Percentiles rank a stretch among this genome's conserved stretches.
Conservation (phyloP, 2,329 filamentous ascomycete genomes). For the Scleromitrula shiraiana region DNA sequence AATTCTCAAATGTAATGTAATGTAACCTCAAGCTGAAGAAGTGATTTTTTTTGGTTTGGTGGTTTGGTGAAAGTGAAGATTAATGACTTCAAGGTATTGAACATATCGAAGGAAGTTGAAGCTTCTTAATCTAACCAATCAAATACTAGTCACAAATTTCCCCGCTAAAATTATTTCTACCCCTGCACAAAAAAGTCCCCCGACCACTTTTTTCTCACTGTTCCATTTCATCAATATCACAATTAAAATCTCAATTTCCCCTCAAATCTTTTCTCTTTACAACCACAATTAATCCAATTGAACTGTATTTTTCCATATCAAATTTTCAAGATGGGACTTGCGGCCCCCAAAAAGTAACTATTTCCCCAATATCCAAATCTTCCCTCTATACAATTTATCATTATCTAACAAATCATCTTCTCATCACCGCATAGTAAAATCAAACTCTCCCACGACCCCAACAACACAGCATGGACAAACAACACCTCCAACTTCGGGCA, state of each 20-base stretch:
- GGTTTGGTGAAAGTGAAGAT: no score
- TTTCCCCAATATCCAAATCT: slow-evolving; percentile 21
- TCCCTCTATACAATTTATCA: slow-evolving; percentile 24
- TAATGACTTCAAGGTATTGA: no score
- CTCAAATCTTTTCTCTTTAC: not conserved
- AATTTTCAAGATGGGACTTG: slow-evolving; percentile 52
- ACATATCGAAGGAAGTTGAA: not conserved
- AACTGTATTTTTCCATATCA: not conserved
- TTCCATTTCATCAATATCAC: slow-evolving; percentile 4
- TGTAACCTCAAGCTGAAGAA: not conserved
- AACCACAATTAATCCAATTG: not conserved
- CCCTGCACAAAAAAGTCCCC: slow-evolving; percentile 4
- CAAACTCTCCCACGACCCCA: slow-evolving; percentile 84
- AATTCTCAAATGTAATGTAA: no score
- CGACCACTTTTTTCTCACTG: slow-evolving; percentile 9
- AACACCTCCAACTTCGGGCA: slow-evolving; percentile 80
- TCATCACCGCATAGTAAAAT: slow-evolving; percentile 38
- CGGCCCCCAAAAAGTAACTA: slow-evolving; percentile 62
- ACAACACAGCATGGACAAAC: slow-evolving; percentile 89
- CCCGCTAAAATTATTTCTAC: slow-evolving; percentile 5
- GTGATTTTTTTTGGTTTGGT: not conserved
- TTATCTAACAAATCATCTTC: slow-evolving; percentile 1
- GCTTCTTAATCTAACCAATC: not conserved
- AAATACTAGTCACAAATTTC: not conserved
- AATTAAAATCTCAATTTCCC: not conserved